A percentile compares a stretch with the other conserved stretches of the same genome.
Conservation (phyloP, 2,329 filamentous ascomycete genomes). For the Paecilomyces niveus region DNA sequence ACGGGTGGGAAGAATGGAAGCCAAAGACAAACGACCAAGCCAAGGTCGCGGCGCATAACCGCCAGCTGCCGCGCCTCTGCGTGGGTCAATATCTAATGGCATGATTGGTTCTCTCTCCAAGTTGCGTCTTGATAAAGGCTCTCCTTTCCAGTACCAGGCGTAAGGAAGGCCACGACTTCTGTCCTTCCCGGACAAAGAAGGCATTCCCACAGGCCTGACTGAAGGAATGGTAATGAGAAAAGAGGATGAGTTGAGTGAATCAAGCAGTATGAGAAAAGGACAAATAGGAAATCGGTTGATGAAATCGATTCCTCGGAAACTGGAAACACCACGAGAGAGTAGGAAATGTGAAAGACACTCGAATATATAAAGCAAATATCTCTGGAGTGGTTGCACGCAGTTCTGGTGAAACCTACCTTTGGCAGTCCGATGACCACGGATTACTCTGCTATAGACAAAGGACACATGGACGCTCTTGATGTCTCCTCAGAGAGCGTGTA, state of each 20-base stretch:
- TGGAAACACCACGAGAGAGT: background rate
- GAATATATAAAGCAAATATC: background rate
- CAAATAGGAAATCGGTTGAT: background rate
- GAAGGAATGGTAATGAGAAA: background rate
- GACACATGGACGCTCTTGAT: background rate
- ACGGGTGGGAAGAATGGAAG: background rate
- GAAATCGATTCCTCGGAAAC: background rate
- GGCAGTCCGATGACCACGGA: background rate
- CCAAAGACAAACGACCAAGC: background rate
- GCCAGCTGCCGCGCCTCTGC: background rate
- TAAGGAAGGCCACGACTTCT: conserved; percentile 11
- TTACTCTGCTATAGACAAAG: background rate
- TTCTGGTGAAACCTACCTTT: background rate
- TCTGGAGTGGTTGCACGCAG: background rate
- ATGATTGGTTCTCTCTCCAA: conserved; percentile 9
- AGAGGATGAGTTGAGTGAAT: background rate
- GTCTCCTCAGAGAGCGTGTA: background rate
- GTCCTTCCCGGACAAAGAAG: background rate
- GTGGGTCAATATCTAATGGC: background rate
- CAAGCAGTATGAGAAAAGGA: background rate
- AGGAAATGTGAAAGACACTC: background rate
- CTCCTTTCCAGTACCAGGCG: conserved; percentile 17
- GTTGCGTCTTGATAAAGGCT: conserved; percentile 10
- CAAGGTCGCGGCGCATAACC: background rate
- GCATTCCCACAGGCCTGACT: background rate